Conservation (phyloP, 2,329 filamentous ascomycete species). For the Aspergillus pseudoviridinutans region DNA sequence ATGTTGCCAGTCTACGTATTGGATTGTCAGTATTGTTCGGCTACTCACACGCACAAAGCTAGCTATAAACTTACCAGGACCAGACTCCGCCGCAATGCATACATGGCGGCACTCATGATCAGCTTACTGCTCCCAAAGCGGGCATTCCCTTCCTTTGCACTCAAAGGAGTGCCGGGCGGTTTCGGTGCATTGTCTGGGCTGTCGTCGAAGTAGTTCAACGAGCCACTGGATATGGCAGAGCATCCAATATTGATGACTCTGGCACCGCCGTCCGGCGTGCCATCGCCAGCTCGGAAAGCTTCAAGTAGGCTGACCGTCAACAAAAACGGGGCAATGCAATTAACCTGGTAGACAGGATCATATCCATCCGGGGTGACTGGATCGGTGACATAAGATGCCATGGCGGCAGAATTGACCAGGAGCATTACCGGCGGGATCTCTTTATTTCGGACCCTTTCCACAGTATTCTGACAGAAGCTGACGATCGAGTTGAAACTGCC, state of each 20-base stretch:
- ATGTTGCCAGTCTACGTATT: conserved; percentile 28
- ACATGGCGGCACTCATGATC: conserved; percentile 31
- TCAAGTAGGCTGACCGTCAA: conserved; percentile 34
- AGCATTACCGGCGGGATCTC: conserved; percentile 33
- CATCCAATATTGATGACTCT: conserved; percentile 36
- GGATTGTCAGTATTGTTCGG: background rate
- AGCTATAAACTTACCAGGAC: conserved; percentile 24
- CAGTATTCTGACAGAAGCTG: conserved; percentile 28
- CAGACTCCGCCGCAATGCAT: conserved; percentile 35
- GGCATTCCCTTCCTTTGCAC: conserved; percentile 25
- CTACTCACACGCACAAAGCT: background rate
- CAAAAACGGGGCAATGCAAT: conserved; percentile 35
- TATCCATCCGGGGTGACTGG: conserved; percentile 30
- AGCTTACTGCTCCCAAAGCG: conserved; percentile 36
- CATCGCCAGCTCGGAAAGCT: conserved; percentile 32
- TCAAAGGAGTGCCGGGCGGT: conserved; percentile 22
- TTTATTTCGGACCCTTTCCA: conserved; percentile 28
- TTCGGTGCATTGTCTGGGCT: conserved; percentile 15
- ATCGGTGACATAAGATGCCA: conserved; percentile 30
- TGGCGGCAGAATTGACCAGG: conserved; percentile 32
- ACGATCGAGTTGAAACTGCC: conserved; percentile 29
- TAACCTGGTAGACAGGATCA: conserved; percentile 36
- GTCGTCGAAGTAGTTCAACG: conserved; percentile 31
- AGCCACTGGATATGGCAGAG: conserved; percentile 27
- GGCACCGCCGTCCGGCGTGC: conserved; percentile 27